Conservation (phyloP, 2,329 filamentous ascomycete genomes). For the Ceratocystis destructans region DNA sequence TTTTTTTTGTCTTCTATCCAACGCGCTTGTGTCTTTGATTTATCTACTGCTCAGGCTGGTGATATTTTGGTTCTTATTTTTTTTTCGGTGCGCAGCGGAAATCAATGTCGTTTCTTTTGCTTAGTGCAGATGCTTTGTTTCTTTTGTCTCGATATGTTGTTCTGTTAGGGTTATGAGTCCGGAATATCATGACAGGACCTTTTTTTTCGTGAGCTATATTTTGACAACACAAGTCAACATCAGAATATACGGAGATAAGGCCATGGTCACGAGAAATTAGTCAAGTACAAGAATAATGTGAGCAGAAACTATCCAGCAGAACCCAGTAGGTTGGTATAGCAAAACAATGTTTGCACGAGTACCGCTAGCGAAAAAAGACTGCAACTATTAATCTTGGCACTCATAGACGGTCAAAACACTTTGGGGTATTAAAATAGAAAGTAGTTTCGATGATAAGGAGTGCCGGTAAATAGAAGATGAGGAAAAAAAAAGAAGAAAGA, state of each 20-base stretch:
- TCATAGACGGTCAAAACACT: conserved; percentile 79
- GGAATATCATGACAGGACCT: too few species aligned
- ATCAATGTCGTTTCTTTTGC: neutral
- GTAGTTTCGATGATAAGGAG: conserved; percentile 92
- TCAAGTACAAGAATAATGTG: conserved; percentile 39
- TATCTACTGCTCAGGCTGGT: neutral
- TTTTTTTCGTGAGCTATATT: too few species aligned
- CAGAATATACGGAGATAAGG: neutral
- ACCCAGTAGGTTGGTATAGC: conserved; percentile 49
- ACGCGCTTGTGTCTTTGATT: neutral
- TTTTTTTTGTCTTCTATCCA: neutral
- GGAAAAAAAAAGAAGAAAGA: conserved; percentile 26
- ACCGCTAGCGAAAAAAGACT: conserved; percentile 98
- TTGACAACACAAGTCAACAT: too few species aligned
- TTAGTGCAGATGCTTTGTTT: neutral
- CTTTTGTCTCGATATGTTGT: neutral
- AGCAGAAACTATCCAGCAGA: conserved; percentile 96
- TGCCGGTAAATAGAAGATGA: conserved; percentile 50
- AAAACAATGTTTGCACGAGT: conserved; percentile 45
- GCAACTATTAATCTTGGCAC: conserved; percentile 65
- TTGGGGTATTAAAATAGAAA: conserved; percentile 40
- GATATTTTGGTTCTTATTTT: neutral
- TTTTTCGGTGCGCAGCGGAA: neutral
- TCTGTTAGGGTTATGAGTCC: neutral
- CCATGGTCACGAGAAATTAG: neutral